Evolutionary conservation across 2,329 filamentous ascomycete genomes (phyloP).

Genomic region (Niveomyces coronatus): DNA sequence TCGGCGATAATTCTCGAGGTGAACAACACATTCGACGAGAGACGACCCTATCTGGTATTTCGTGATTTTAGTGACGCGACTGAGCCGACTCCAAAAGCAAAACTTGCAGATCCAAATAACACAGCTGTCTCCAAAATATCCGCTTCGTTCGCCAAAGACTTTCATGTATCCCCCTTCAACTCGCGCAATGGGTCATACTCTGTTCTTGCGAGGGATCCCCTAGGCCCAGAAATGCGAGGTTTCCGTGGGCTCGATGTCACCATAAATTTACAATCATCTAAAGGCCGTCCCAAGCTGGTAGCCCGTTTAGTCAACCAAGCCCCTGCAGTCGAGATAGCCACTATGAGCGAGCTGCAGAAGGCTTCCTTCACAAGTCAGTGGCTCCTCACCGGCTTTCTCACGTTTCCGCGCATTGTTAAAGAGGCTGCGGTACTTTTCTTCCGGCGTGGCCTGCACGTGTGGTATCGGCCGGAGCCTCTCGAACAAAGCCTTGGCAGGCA

Average conservation of each 20-base stretch:
- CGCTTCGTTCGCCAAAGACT: conserved; percentile 55
- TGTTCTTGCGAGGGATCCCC: conserved; percentile 35
- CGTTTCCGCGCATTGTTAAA: conserved; percentile 53
- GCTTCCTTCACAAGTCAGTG: conserved; percentile 41
- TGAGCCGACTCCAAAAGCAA: conserved; percentile 2
- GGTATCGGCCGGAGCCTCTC: conserved; percentile 53
- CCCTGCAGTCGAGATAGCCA: conserved; percentile 36
- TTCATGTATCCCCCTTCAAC: conserved; percentile 71
- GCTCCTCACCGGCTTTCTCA: conserved; percentile 59
- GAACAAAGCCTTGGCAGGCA: conserved; percentile 42
- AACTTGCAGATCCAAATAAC: conserved; percentile 9
- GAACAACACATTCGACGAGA: conserved; percentile 67
- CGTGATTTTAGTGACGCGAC: conserved; percentile 18
- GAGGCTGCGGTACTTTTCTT: conserved; percentile 51
- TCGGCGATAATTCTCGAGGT: conserved; percentile 61
- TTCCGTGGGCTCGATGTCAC: conserved; percentile 43
- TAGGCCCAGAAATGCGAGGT: conserved; percentile 27
- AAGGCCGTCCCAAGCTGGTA: conserved; percentile 49
- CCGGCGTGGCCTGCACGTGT: conserved; percentile 47
- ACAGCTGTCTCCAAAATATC: conserved; percentile 15
- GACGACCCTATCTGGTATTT: conserved; percentile 31
- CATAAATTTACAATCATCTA: conserved; percentile 50
- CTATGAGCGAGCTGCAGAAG: conserved; percentile 33
- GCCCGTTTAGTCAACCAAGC: conserved; percentile 47
- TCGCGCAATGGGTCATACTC: conserved; percentile 46